These are phyloP conservation scores for Clavariopsis aquatica DNA, from an alignment of 495 filamentous ascomycete species.

Conservation along the genomic window DNA sequence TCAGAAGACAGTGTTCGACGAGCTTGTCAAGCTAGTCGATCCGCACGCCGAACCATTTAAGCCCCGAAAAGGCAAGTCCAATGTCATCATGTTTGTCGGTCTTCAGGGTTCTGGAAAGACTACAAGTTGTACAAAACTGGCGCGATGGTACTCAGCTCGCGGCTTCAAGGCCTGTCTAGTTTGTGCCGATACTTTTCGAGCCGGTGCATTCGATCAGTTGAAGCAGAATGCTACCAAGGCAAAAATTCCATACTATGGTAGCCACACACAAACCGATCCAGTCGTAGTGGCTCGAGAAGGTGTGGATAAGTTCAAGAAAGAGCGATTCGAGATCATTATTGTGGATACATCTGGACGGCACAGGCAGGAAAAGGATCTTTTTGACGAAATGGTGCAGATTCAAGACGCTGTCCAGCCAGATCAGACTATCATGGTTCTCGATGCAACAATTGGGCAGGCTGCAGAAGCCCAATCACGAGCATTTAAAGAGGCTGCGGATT, in stretches of 20 bases:
- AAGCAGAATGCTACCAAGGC: conserved; percentile 99
- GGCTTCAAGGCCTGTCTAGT: conserved; percentile 95
- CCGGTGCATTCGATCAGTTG: conserved; percentile 96
- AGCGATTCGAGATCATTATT: conserved; percentile 97
- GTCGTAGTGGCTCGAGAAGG: conserved; percentile 89
- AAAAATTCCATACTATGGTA: conserved; percentile 98
- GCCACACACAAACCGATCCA: conserved; percentile 92
- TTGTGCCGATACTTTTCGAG: conserved; percentile 97
- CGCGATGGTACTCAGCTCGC: conserved; percentile 88
- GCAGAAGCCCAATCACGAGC: conserved; percentile 92
- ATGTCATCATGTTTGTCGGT: conserved; percentile 99
- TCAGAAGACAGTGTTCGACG: conserved; percentile 97
- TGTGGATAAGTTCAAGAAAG: conserved; percentile 98
- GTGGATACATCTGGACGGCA: conserved; percentile 96
- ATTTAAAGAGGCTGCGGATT: conserved; percentile 97
- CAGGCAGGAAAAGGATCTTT: conserved; percentile 90
- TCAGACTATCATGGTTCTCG: conserved; percentile 97
- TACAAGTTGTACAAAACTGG: conserved; percentile 96
- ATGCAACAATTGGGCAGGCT: conserved; percentile 92
- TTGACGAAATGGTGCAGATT: conserved; percentile 98
- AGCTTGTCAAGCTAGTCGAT: conserved; percentile 92
- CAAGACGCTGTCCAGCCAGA: conserved; percentile 88
- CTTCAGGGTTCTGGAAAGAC: conserved; percentile 97
- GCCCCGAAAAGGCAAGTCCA: conserved; percentile 92
- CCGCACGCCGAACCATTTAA: conserved; percentile 95